Evolutionary conservation across 495 filamentous ascomycete genomes (phyloP).

Genomic region (Stereocaulon alpinum): DNA sequence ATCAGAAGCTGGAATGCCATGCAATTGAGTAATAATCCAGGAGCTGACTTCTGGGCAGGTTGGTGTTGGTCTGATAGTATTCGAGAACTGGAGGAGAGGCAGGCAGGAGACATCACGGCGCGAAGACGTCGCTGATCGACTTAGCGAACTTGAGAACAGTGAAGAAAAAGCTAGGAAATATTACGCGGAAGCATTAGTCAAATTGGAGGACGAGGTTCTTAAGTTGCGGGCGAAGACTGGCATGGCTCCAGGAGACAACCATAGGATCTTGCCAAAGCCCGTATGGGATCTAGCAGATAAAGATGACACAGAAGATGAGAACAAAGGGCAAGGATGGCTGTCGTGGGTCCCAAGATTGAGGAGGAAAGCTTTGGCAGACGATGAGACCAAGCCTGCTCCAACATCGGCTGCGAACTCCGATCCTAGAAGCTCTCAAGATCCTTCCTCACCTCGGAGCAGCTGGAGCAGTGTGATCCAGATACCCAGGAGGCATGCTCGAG

Average conservation of each 20-base stretch:
- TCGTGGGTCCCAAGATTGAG: conserved; percentile 21
- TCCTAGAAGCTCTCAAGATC: background rate
- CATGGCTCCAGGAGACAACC: conserved; percentile 21
- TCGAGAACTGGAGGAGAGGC: conserved; percentile 65
- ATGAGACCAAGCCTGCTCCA: conserved; percentile 6
- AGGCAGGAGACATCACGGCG: conserved; percentile 68
- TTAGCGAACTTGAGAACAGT: conserved; percentile 54
- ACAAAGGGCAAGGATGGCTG: conserved; percentile 28
- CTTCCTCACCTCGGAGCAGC: conserved; percentile 7
- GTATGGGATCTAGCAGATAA: conserved; percentile 35
- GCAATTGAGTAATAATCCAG: background rate
- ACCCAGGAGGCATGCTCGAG: conserved; percentile 7
- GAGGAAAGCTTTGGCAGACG: background rate
- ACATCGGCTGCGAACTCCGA: background rate
- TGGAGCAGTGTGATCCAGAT: background rate
- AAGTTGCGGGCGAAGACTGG: conserved; percentile 39
- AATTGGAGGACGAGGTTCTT: conserved; percentile 59
- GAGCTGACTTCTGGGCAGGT: conserved; percentile 32
- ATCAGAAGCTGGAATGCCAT: too few species aligned
- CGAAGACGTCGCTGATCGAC: conserved; percentile 60
- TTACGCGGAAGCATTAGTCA: conserved; percentile 38
- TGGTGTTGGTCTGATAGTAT: conserved; percentile 66
- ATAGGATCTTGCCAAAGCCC: conserved; percentile 36
- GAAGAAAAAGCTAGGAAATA: conserved; percentile 44
- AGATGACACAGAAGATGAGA: conserved; percentile 25